These are phyloP conservation scores for Trichoderma endophyticum DNA, from an alignment of 2,329 filamentous ascomycete genomes.

Conservation along the genomic window DNA sequence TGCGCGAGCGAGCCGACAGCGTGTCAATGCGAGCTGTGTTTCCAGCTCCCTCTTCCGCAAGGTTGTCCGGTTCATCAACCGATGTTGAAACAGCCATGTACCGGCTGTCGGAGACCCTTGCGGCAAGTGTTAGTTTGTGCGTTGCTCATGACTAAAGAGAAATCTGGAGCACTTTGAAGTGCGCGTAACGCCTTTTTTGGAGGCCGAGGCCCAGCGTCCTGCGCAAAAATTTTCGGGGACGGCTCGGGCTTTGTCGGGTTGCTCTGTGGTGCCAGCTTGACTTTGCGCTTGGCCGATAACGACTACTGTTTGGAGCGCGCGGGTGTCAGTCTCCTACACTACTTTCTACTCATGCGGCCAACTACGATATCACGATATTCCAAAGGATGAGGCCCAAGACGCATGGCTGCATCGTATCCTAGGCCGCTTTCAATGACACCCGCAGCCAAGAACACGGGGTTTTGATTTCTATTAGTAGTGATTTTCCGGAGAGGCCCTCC, in stretches of 20 bases:
- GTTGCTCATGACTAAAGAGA: background rate
- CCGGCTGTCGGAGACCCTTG: background rate
- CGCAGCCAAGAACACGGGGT: conserved; percentile 7
- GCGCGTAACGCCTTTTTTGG: background rate
- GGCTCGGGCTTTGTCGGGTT: conserved; percentile 16
- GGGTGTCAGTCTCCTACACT: background rate
- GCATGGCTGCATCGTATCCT: background rate
- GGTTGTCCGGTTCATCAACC: background rate
- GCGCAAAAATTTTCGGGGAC: background rate
- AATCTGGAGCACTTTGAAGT: background rate
- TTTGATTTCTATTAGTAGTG: conserved; percentile 16
- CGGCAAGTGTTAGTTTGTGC: background rate
- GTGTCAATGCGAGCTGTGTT: background rate
- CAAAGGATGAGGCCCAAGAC: background rate
- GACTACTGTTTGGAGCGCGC: background rate
- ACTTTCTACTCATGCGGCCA: background rate
- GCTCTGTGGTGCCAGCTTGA: background rate
- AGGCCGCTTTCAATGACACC: background rate
- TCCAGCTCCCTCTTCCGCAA: background rate
- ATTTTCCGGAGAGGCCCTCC: conserved; percentile 11
- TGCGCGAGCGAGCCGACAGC: background rate
- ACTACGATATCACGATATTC: background rate
- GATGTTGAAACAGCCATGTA: background rate
- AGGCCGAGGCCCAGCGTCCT: background rate
- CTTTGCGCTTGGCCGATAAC: background rate